Evolutionary conservation across 225 moss, liverwort and hornwort genomes (phyloP).

Genomic region (Sphagnum tenellum): DNA sequence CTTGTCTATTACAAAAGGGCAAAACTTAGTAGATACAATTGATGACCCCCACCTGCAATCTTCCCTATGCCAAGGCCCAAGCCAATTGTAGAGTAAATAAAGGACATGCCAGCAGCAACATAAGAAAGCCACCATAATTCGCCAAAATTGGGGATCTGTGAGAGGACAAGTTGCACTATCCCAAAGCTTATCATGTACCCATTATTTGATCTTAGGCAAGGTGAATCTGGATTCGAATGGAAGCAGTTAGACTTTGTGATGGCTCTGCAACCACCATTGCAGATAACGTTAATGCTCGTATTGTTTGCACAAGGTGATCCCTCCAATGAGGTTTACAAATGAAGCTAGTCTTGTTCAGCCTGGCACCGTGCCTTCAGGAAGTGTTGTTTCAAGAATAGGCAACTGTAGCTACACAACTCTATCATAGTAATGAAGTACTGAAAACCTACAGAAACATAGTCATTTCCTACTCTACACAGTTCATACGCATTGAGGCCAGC

Average conservation of each 20-base stretch:
- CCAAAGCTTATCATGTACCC: constrained; percentile 56
- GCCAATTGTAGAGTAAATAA: constrained; percentile 60
- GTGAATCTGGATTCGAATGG: constrained; percentile 5
- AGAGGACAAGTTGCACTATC: constrained; percentile 48
- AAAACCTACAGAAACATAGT: too few relatives aligned
- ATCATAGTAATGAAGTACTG: too few relatives aligned
- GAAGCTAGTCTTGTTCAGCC: too few relatives aligned
- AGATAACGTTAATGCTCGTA: too few relatives aligned
- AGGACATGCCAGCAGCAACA: constrained; percentile 71
- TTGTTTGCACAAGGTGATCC: too few relatives aligned
- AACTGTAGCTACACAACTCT: too few relatives aligned
- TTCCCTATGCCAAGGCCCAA: constrained; percentile 65
- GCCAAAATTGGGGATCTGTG: constrained; percentile 75
- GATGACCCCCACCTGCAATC: constrained; percentile 22
- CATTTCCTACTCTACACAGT: too few relatives aligned
- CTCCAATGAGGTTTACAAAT: too few relatives aligned
- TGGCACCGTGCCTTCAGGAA: too few relatives aligned
- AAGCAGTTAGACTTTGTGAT: constrained; percentile 51
- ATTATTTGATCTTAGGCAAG: constrained; percentile 49
- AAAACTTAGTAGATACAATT: neutral
- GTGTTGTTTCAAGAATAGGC: too few relatives aligned
- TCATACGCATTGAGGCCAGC: too few relatives aligned
- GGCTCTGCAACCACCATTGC: constrained; percentile 28
- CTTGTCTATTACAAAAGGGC: neutral
- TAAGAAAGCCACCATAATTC: constrained; percentile 91